phyloP scores from a whole-genome alignment of 495 filamentous ascomycete species.

The Clohesyomyces aquaticus region DNA sequence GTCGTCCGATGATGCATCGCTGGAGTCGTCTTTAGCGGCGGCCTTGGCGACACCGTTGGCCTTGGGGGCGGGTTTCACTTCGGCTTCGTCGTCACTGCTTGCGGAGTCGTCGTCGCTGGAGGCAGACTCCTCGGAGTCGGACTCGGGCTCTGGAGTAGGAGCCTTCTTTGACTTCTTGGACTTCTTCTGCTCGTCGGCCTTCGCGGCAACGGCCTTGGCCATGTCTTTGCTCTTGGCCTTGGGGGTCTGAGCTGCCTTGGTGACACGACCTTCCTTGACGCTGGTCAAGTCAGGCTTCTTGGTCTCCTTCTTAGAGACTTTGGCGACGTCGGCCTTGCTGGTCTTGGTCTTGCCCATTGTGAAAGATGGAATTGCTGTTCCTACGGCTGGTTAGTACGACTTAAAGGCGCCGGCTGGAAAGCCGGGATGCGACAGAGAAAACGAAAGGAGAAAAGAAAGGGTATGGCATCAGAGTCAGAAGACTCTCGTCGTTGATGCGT shows the following conservation, averaged over 20 bases:
- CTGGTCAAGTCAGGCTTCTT: constrained; percentile 25
- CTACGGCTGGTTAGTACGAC: constrained; percentile 29
- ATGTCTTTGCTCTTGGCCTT: constrained; percentile 51
- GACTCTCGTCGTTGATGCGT: constrained; percentile 8
- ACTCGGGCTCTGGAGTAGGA: constrained; percentile 49
- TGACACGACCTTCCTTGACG: constrained; percentile 55
- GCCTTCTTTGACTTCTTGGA: constrained; percentile 58
- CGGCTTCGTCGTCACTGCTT: constrained; percentile 38
- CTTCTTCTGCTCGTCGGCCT: constrained; percentile 43
- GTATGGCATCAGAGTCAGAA: too few species aligned
- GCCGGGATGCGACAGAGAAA: neutral
- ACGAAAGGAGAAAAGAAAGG: constrained; percentile 8
- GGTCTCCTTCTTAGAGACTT: constrained; percentile 33
- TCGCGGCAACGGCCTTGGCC: constrained; percentile 48
- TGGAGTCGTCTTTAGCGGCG: constrained; percentile 42
- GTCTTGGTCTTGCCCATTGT: constrained; percentile 38
- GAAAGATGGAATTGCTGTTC: constrained; percentile 20
- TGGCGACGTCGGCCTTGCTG: constrained; percentile 31
- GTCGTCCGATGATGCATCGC: constrained; percentile 35
- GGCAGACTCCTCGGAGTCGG: constrained; percentile 46
- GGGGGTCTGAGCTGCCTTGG: constrained; percentile 48
- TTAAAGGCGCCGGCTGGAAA: neutral
- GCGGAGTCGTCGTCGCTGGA: constrained; percentile 47
- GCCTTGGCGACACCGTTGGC: constrained; percentile 43
- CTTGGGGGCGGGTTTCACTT: constrained; percentile 41